Evolutionary conservation across 306 rosid species (phyloP).

Genomic region (Leucaena leucocephala): DNA sequence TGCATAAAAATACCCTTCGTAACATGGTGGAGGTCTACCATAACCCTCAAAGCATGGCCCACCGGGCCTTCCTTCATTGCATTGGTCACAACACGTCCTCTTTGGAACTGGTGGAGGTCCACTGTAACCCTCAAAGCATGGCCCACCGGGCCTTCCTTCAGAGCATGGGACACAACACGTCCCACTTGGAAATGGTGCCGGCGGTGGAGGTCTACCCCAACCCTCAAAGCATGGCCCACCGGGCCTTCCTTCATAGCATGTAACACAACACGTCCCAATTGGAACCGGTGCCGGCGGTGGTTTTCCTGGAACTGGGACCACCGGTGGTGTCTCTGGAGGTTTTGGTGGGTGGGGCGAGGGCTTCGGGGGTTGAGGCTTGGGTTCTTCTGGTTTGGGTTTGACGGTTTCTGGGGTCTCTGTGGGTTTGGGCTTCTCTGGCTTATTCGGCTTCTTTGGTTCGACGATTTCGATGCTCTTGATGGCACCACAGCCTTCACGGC

Average conservation of each 20-base stretch:
- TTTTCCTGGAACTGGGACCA: not conserved
- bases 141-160: no score
- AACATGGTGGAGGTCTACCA: not conserved
- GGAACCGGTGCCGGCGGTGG: constrained; percentile 43
- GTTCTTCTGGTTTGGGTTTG: not conserved
- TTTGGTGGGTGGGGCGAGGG: not conserved
- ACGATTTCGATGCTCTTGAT: constrained; percentile 69
- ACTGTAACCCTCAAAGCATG: no score
- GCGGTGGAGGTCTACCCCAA: constrained; percentile 39
- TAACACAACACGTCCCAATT: constrained; percentile 29
- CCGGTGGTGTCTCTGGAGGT: not conserved
- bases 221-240: constrained; percentile 43
- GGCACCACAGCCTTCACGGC: constrained; percentile 55
- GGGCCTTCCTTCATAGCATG: constrained; percentile 39
- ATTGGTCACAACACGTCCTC: no score
- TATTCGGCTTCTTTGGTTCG: constrained; percentile 27
- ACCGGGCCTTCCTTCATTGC: no score
- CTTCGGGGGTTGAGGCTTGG: not conserved
- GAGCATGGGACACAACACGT: no score
- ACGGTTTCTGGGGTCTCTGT: not conserved
- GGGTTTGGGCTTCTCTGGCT: not conserved
- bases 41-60: no score
- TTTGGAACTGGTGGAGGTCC: no score
- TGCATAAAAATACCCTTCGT: constrained; percentile 41
- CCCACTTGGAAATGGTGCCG: constrained; percentile 36